A percentile compares a stretch with the other conserved stretches of the same genome.
These are phyloP conservation scores for Arthrinium phaeospermum DNA, from an alignment of 2,329 filamentous ascomycete genomes.

Conservation along the genomic window DNA sequence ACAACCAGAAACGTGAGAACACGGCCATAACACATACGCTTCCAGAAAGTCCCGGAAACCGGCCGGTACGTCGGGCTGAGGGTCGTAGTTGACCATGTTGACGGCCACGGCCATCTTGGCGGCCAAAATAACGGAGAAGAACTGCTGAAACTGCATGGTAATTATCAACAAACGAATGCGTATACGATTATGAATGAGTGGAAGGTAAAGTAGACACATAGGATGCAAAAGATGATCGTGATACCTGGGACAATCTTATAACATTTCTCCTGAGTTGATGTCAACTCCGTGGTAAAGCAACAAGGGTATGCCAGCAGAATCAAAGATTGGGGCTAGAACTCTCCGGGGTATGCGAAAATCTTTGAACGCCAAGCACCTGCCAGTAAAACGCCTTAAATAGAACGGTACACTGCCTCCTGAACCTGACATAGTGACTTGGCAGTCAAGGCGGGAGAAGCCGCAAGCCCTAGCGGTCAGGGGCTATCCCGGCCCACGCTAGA, in stretches of 20 bases:
- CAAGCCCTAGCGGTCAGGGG: neutral
- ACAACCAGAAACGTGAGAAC: neutral
- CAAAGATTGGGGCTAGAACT: neutral
- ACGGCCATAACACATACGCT: neutral
- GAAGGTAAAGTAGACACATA: neutral
- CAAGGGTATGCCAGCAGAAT: neutral
- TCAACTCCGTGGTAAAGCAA: too few species aligned
- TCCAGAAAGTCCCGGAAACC: slow-evolving; percentile 24
- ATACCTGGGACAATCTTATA: neutral
- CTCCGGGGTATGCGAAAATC: neutral
- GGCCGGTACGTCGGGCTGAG: slow-evolving; percentile 18
- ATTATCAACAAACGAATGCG: neutral
- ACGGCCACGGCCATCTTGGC: neutral
- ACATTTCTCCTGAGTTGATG: neutral
- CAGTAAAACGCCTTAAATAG: neutral
- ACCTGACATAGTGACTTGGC: neutral
- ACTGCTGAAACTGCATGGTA: neutral
- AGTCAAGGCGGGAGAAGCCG: neutral
- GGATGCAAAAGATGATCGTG: neutral
- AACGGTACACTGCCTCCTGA: neutral
- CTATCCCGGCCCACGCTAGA: neutral
- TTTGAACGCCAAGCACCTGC: neutral
- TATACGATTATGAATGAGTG: neutral
- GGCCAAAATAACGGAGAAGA: neutral
- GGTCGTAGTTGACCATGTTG: slow-evolving; percentile 22